Conservation (phyloP, 495 filamentous ascomycete genomes). For the Penicillium soppii region DNA sequence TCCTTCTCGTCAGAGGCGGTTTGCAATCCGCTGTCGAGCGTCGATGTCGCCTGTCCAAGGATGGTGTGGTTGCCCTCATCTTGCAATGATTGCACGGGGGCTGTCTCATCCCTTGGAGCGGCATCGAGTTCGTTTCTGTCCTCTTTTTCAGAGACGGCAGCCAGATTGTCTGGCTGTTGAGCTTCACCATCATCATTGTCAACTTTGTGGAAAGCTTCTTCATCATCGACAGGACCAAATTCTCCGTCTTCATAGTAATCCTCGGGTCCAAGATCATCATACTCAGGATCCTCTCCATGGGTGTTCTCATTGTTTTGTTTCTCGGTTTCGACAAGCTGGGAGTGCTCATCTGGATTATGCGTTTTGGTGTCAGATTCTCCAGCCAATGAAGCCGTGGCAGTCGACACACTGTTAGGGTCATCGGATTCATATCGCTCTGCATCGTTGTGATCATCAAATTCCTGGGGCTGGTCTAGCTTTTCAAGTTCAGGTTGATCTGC, state of each 20-base stretch:
- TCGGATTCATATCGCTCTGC: slow-evolving; percentile 29
- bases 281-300: slow-evolving; percentile 8
- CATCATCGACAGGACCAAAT: slow-evolving; percentile 3
- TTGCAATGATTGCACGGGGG: slow-evolving; percentile 11
- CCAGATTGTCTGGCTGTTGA: neutral
- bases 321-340: no score
- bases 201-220: slow-evolving; percentile 18
- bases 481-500: neutral
- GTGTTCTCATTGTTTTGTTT: slow-evolving; percentile 12
- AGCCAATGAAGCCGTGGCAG: slow-evolving; percentile 25
- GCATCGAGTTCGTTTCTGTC: slow-evolving; percentile 15
- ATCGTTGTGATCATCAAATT: slow-evolving; percentile 6
- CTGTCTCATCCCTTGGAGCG: slow-evolving; percentile 22
- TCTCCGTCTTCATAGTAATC: slow-evolving; percentile 13
- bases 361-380: slow-evolving; percentile 14
- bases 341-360: slow-evolving; percentile 16
- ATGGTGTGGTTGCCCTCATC: slow-evolving; percentile 17
- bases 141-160: slow-evolving; percentile 16
- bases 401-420: slow-evolving; percentile 32
- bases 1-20: slow-evolving; percentile 11
- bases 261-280: slow-evolving; percentile 6
- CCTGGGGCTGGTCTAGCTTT: slow-evolving; percentile 5
- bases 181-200: slow-evolving; percentile 12
- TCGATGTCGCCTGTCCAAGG: slow-evolving; percentile 14
- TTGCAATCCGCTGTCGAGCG: slow-evolving; percentile 10